A percentile compares a stretch with the other conserved stretches of the same genome.
Evolutionary conservation across 164 flowering plant species (phyloP).

Genomic region (Akebia trifoliata): DNA sequence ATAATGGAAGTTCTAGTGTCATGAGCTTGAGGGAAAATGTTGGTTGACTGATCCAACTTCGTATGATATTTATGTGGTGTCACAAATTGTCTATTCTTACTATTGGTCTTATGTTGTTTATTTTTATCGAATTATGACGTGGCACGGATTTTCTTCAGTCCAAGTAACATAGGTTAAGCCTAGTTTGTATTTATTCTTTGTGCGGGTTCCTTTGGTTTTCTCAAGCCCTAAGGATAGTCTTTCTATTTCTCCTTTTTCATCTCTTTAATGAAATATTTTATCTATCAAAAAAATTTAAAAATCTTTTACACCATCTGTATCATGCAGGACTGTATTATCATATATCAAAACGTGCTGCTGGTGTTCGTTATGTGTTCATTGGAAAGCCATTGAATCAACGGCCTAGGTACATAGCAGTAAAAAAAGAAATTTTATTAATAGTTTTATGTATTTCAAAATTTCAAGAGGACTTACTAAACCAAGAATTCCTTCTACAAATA

Average conservation of each 20-base stretch:
- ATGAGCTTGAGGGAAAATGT: neutral
- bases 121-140: neutral
- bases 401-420: slow-evolving; percentile 49
- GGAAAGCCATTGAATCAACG: slow-evolving; percentile 89
- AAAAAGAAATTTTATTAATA: no score
- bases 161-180: no score
- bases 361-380: slow-evolving; percentile 84
- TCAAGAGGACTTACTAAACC: no score
- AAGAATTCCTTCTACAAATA: no score
- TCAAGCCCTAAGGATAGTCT: no score
- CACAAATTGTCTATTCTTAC: neutral
- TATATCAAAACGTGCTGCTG: slow-evolving; percentile 88
- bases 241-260: no score
- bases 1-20: neutral
- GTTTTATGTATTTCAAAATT: no score
- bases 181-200: no score
- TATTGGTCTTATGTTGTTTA: neutral
- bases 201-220: no score
- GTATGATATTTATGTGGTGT: neutral
- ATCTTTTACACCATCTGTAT: neutral
- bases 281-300: neutral
- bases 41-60: neutral
- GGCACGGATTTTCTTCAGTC: neutral
- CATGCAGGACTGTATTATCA: slow-evolving; percentile 83
- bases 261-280: no score